Evolutionary conservation across 2,329 filamentous ascomycete genomes (phyloP).

Genomic region (Xylaria hypoxylon): DNA sequence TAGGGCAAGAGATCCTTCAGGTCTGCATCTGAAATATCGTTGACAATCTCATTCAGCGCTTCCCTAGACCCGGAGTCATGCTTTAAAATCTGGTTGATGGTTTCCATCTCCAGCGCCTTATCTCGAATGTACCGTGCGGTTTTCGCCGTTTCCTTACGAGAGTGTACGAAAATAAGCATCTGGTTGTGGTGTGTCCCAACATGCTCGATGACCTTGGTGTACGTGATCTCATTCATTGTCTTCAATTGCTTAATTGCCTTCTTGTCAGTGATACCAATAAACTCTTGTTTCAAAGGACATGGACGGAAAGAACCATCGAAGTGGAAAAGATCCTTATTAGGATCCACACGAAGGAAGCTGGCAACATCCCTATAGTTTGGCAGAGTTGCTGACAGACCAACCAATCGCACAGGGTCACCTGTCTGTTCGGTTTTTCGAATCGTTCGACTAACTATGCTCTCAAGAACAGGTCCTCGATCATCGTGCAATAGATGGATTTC

Average conservation of each 20-base stretch:
- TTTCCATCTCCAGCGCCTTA: conserved; percentile 96
- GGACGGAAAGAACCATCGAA: conserved; percentile 95
- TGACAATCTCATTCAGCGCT: conserved; percentile 85
- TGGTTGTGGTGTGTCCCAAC: conserved; percentile 93
- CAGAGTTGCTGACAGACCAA: conserved; percentile 93
- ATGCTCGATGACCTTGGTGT: conserved; percentile 96
- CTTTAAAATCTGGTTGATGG: conserved; percentile 93
- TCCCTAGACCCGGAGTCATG: conserved; percentile 93
- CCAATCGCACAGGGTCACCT: conserved; percentile 88
- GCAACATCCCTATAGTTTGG: conserved; percentile 98
- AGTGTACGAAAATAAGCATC: conserved; percentile 99
- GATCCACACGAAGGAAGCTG: conserved; percentile 91
- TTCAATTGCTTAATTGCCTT: conserved; percentile 99
- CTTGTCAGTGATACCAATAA: conserved; percentile 96
- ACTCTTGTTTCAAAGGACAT: conserved; percentile 95
- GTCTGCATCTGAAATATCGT: conserved; percentile 83
- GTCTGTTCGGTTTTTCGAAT: conserved; percentile 95
- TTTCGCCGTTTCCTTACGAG: conserved; percentile 97
- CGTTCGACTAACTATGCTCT: conserved; percentile 95
- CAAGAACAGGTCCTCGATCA: conserved; percentile 93
- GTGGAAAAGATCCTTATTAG: conserved; percentile 88
- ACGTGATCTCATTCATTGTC: conserved; percentile 99
- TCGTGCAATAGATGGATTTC: conserved; percentile 98
- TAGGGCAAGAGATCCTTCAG: conserved; percentile 95
- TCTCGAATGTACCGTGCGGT: conserved; percentile 96